Conservation (phyloP, 2,329 filamentous ascomycete species). For the Pseudogymnoascus sp. region DNA sequence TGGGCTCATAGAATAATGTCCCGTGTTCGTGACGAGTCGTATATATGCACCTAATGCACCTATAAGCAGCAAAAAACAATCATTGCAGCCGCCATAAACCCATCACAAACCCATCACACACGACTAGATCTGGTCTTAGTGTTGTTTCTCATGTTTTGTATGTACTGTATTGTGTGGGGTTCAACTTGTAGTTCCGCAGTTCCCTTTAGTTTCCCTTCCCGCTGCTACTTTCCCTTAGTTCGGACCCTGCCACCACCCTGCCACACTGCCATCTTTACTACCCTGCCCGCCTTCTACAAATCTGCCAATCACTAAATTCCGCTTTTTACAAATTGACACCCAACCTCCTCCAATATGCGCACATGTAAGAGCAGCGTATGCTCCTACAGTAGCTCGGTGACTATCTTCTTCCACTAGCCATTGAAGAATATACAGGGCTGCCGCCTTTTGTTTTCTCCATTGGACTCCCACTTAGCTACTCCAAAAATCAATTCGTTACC, state of each 20-base stretch:
- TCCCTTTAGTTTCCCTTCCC: background rate
- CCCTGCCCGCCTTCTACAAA: background rate
- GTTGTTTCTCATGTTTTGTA: background rate
- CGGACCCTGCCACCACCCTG: background rate
- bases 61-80: background rate
- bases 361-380: background rate
- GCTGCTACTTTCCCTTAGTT: background rate
- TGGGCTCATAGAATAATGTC: background rate
- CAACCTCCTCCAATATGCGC: conserved; percentile 2
- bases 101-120: background rate
- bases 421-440: conserved; percentile 1
- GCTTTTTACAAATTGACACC: background rate
- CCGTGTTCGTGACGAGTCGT: background rate
- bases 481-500: conserved; percentile 1
- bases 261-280: background rate
- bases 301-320: background rate
- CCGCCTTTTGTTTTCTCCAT: conserved; percentile 1
- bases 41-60: background rate
- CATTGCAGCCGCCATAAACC: no score
- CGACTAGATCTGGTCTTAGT: background rate
- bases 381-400: conserved; percentile 2
- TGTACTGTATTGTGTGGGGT: background rate
- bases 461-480: conserved; percentile 1
- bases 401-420: background rate
- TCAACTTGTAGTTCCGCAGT: no score